Percentiles rank a stretch among this genome's conserved stretches.
phyloP scores from a whole-genome alignment of 768 basidiomycete species.

The Mycena floridula region DNA sequence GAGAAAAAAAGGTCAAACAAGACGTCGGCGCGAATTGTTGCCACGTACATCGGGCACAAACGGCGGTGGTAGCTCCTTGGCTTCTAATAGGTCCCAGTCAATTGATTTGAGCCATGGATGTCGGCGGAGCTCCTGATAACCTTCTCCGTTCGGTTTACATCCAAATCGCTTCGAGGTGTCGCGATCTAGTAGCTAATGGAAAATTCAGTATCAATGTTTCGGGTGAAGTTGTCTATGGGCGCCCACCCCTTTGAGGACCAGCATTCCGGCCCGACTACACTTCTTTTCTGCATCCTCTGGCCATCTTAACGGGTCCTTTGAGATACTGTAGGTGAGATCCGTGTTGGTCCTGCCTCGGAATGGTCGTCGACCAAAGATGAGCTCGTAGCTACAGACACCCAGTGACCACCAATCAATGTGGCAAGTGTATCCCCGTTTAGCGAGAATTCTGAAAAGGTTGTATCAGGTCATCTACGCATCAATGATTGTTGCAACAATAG shows the following conservation, averaged over 20 bases:
- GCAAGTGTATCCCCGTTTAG: conserved; percentile 91
- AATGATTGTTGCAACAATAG: too few species aligned
- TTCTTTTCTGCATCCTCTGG: conserved; percentile 84
- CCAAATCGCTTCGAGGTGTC: conserved; percentile 78
- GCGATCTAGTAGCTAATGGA: conserved; percentile 72
- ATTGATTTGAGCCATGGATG: conserved; percentile 87
- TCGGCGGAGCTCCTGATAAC: conserved; percentile 68
- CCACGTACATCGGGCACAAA: conserved; percentile 82
- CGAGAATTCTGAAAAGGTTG: conserved; percentile 59
- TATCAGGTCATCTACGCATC: conserved; percentile 4
- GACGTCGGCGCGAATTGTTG: conserved; percentile 3
- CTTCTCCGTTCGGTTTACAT: conserved; percentile 74
- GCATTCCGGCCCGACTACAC: conserved; percentile 72
- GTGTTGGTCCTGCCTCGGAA: conserved; percentile 93
- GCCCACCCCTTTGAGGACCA: conserved; percentile 75
- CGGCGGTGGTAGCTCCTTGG: conserved; percentile 68
- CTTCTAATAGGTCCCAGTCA: conserved; percentile 84
- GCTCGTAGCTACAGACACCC: conserved; percentile 88
- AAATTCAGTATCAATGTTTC: too few species aligned
- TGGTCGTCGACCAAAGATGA: conserved; percentile 86
- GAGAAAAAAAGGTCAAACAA: conserved; percentile 9
- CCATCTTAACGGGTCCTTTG: conserved; percentile 81
- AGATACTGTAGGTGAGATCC: conserved; percentile 88
- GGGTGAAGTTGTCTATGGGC: too few species aligned
- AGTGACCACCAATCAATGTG: conserved; percentile 98